A percentile compares a stretch with the other conserved stretches of the same genome.
These are phyloP conservation scores for Austroboletus novae-zelandiae DNA, from an alignment of 1,284 basidiomycete species.

Conservation along the genomic window DNA sequence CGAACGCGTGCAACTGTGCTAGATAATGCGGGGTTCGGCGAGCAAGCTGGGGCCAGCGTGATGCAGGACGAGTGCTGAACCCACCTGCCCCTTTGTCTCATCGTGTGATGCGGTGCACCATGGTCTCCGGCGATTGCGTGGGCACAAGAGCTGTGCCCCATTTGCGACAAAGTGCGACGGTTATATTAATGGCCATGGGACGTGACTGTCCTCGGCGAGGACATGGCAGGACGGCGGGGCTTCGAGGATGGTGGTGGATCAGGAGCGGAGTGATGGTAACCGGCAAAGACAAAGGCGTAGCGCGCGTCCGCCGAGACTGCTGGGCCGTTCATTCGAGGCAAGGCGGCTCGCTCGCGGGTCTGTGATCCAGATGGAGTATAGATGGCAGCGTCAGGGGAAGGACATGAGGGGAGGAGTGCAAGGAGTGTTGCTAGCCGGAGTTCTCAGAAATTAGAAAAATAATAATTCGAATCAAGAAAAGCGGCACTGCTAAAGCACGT, in stretches of 20 bases:
- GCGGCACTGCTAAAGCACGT: slow-evolving; percentile 9
- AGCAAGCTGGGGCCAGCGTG: slow-evolving; percentile 1
- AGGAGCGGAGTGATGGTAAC: slow-evolving; percentile 10
- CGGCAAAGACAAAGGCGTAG: background rate
- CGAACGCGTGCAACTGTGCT: slow-evolving; percentile 7
- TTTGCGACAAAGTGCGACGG: slow-evolving; percentile 14
- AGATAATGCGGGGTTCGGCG: background rate
- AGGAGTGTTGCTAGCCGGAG: slow-evolving; percentile 32
- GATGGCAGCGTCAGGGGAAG: slow-evolving; percentile 4
- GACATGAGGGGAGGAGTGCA: slow-evolving; percentile 30
- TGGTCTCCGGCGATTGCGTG: slow-evolving; percentile 26
- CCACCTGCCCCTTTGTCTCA: slow-evolving; percentile 7
- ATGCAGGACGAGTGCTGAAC: slow-evolving; percentile 3
- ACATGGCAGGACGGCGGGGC: background rate
- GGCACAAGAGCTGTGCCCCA: slow-evolving; percentile 13
- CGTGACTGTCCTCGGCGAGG: slow-evolving; percentile 3
- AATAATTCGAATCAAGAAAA: slow-evolving; percentile 30
- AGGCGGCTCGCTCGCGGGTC: background rate
- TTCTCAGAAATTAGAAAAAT: slow-evolving; percentile 32
- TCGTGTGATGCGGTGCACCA: background rate
- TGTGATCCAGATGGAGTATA: slow-evolving; percentile 8
- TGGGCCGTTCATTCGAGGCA: slow-evolving; percentile 1
- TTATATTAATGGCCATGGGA: slow-evolving; percentile 25
- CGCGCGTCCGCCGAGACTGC: slow-evolving; percentile 2
- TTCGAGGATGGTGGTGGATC: slow-evolving; percentile 4